A percentile compares a stretch with the other conserved stretches of the same genome.
Conservation (phyloP, 768 basidiomycete species). For the Phylloporus sp. region DNA sequence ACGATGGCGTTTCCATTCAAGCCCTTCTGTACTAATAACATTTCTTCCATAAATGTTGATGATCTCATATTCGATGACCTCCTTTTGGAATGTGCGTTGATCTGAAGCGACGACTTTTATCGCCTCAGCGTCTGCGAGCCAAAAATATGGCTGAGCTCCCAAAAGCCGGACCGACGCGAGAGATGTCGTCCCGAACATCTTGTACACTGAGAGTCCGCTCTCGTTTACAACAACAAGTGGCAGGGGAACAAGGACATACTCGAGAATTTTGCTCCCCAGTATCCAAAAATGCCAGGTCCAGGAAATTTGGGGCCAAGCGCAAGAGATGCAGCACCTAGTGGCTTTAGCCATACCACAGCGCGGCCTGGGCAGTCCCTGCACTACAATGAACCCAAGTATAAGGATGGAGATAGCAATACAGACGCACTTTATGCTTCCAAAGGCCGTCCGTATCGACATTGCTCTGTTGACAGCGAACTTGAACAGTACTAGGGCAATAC, state of each 20-base stretch:
- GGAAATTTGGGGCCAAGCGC: conserved; percentile 34
- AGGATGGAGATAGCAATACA: background rate
- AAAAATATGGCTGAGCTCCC: conserved; percentile 32
- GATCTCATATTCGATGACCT: conserved; percentile 36
- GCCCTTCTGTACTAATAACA: conserved; percentile 39
- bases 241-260: conserved; percentile 24
- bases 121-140: conserved; percentile 43
- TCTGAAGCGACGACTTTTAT: conserved; percentile 34
- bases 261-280: conserved; percentile 34
- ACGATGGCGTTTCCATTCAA: conserved; percentile 48
- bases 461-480: conserved; percentile 7
- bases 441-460: conserved; percentile 6
- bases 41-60: conserved; percentile 47
- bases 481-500: conserved; percentile 6
- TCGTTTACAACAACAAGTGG: background rate
- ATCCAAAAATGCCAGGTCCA: conserved; percentile 31
- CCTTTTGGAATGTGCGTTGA: conserved; percentile 38
- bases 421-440: conserved; percentile 18
- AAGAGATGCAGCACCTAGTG: conserved; percentile 28
- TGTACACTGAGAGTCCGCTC: conserved; percentile 20
- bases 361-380: conserved; percentile 21
- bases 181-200: conserved; percentile 37
- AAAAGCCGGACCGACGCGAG: conserved; percentile 35
- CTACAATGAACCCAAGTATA: background rate
- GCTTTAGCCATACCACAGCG: conserved; percentile 28